phyloP scores from a whole-genome alignment of 257 asterid genomes.

The Solanum ossicruentum region DNA sequence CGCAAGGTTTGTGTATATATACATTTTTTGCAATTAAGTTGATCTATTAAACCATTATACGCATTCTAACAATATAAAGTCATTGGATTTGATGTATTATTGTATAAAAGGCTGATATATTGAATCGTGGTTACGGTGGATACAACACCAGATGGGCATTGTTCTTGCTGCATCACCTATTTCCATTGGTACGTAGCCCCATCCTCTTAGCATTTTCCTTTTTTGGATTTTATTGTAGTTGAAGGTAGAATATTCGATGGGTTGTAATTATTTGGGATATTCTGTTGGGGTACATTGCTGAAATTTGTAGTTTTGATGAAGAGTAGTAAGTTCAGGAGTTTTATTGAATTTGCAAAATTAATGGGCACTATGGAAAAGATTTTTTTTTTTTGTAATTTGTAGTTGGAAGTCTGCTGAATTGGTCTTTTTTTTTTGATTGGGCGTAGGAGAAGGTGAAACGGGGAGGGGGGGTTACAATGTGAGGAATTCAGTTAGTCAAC shows the following conservation, averaged over 20 bases:
- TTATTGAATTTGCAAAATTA: background rate
- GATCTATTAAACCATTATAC: background rate
- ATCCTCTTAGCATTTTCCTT: background rate
- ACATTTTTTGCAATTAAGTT: background rate
- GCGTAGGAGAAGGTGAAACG: too few relatives aligned
- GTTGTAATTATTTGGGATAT: background rate
- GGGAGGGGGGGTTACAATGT: too few relatives aligned
- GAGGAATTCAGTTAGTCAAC: too few relatives aligned
- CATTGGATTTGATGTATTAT: background rate
- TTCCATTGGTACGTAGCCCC: slow-evolving; percentile 46
- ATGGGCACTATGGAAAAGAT: background rate
- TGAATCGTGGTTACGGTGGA: slow-evolving; percentile 90
- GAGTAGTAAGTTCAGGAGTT: background rate
- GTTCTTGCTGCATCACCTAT: slow-evolving; percentile 74
- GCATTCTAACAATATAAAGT: background rate
- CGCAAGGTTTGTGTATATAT: slow-evolving; percentile 41
- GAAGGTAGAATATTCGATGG: background rate
- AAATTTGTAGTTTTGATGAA: background rate
- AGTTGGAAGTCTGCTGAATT: background rate
- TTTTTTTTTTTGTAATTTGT: background rate
- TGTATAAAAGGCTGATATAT: slow-evolving; percentile 58
- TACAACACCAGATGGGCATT: slow-evolving; percentile 92
- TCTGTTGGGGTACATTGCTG: background rate
- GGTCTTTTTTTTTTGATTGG: too few relatives aligned
- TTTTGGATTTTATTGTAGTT: background rate